Percentiles rank a stretch among this genome's conserved stretches.
Conservation (phyloP, 1,284 basidiomycete genomes). For the Marasmius sp. region DNA sequence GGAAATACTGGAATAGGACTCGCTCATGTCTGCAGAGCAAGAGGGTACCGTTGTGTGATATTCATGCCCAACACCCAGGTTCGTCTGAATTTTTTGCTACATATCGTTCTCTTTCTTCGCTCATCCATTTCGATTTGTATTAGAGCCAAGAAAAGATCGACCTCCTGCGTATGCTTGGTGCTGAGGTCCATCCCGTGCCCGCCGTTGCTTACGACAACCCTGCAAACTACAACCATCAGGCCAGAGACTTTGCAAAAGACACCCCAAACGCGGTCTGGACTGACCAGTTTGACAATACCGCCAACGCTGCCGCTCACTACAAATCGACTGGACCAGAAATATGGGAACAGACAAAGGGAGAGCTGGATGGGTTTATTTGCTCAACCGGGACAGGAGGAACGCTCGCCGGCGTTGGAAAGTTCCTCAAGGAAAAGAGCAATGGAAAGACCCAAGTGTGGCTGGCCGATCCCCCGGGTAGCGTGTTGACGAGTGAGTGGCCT, state of each 20-base stretch:
- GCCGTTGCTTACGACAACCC: conserved; percentile 97
- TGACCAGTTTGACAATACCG: conserved; percentile 97
- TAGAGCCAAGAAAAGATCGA: conserved; percentile 98
- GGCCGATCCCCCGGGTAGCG: conserved; percentile 95
- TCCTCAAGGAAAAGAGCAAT: conserved; percentile 80
- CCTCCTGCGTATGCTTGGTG: conserved; percentile 93
- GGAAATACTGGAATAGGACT: conserved; percentile 99
- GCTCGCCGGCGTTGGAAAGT: conserved; percentile 86
- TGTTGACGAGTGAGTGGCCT: conserved; percentile 64
- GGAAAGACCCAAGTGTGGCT: conserved; percentile 91
- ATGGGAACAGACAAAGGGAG: conserved; percentile 85
- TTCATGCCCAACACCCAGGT: conserved; percentile 97
- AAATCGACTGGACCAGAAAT: conserved; percentile 94
- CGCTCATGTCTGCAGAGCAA: conserved; percentile 91
- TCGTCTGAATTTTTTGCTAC: conserved; percentile 26
- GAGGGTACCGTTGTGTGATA: conserved; percentile 98
- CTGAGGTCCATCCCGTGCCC: conserved; percentile 93
- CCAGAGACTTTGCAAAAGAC: conserved; percentile 82
- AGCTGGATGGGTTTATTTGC: conserved; percentile 89
- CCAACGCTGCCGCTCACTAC: conserved; percentile 90
- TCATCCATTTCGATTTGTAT: background rate
- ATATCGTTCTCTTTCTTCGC: background rate
- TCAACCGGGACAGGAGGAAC: conserved; percentile 97
- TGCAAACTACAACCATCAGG: conserved; percentile 98
- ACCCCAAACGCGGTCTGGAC: conserved; percentile 96